phyloP scores from a whole-genome alignment of 306 rosid genomes.

The Benincasa hispida region DNA sequence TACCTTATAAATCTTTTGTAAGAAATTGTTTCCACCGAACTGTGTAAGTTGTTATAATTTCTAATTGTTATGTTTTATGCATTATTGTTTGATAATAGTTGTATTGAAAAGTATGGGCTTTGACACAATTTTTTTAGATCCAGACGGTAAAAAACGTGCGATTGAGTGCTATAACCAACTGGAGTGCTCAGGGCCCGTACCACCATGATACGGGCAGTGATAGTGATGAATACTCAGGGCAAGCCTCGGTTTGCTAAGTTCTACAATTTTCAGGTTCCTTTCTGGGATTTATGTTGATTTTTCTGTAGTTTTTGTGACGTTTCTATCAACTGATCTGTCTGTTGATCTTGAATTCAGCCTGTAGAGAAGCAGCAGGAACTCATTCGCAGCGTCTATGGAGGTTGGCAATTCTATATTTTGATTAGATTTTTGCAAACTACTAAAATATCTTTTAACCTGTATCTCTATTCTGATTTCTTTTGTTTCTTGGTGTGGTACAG shows the following conservation, averaged over 20 bases:
- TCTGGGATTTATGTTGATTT: not conserved
- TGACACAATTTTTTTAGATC: not conserved
- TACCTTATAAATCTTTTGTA: no score
- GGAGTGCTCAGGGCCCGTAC: not conserved
- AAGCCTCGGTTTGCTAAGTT: constrained; percentile 88
- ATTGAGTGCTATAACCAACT: not conserved
- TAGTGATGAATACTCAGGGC: constrained; percentile 83
- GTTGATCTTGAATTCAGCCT: constrained; percentile 39
- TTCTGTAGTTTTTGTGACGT: not conserved
- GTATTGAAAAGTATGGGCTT: no score
- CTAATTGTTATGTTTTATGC: no score
- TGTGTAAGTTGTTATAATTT: no score
- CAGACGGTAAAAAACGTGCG: not conserved
- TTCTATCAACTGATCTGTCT: not conserved
- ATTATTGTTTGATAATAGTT: no score
- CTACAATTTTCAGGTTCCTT: constrained; percentile 60
- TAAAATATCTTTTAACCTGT: not conserved
- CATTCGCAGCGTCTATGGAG: constrained; percentile 74
- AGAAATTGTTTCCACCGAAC: no score
- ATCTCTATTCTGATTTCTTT: not conserved
- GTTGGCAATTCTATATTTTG: constrained; percentile 20
- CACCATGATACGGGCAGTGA: constrained; percentile 70
- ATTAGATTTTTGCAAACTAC: not conserved
- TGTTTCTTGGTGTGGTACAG: constrained; percentile 20
- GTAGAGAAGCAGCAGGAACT: constrained; percentile 84